Evolutionary conservation across 306 rosid species (phyloP).

Genomic region (Quercus wislizeni): DNA sequence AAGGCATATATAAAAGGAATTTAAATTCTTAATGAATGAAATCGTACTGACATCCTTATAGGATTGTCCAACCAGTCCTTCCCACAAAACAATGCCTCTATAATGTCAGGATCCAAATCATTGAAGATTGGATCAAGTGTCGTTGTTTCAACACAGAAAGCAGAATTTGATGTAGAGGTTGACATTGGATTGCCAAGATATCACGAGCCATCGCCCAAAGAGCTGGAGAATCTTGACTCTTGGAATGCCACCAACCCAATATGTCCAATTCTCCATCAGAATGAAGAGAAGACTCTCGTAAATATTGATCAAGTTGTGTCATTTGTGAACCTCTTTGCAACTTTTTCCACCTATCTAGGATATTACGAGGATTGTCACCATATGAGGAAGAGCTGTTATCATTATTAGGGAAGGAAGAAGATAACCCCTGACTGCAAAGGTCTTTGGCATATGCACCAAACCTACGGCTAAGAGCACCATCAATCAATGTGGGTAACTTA

Average conservation of each 20-base stretch:
- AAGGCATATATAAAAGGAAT: too few relatives aligned
- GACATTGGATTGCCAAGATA: too few relatives aligned
- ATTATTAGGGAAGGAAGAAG: background rate
- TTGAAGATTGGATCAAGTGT: background rate
- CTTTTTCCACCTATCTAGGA: rapidly evolving
- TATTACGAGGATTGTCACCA: background rate
- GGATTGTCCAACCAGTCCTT: too few relatives aligned
- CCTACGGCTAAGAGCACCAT: too few relatives aligned
- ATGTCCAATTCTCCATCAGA: background rate
- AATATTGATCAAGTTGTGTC: background rate
- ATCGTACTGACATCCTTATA: too few relatives aligned
- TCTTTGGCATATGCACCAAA: background rate
- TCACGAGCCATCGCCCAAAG: too few relatives aligned
- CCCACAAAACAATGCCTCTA: too few relatives aligned
- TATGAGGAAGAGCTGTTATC: background rate
- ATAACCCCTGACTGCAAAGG: background rate
- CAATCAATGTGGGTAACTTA: too few relatives aligned
- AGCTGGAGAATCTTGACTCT: too few relatives aligned
- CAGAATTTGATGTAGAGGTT: background rate
- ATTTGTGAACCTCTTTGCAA: background rate
- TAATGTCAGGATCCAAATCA: background rate
- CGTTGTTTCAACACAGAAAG: background rate
- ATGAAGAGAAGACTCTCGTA: rapidly evolving
- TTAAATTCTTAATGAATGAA: too few relatives aligned
- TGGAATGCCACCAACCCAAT: too few relatives aligned